Evolutionary conservation across 2,329 filamentous ascomycete species (phyloP), one percentile per base, ranked within the genome.

Genomic region (Xylaria polymorpha): DNA sequence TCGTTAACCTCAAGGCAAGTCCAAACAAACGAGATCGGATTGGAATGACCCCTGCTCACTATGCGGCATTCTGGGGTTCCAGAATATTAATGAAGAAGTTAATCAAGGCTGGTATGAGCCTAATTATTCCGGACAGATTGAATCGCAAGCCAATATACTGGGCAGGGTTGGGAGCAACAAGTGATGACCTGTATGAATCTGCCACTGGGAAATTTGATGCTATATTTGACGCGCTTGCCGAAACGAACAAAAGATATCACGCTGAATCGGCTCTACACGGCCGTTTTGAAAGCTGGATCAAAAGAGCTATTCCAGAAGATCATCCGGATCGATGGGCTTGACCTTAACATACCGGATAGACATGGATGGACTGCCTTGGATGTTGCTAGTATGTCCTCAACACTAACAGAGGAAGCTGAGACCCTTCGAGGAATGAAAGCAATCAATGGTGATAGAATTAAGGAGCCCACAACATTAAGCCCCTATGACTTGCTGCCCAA

Each of bases 21-120:
- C 25, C 25, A 29, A 29, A 51, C 14, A 18, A 18, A 29, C 14
- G 8, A 10, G 44, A 48, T 22, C 2, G 6, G 3, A 12, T 8
- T 29, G 25, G 10, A 51, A 32, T 32, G 48, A 51, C 48, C 22
- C 10, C 22, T 32, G 25, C 14, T 3, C 25, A 29, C 25, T 51
- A 51, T 32, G 48, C 48, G 25, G 48, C 48, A 32, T 51, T 32
- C 22, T 51, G 25, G 25, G 48, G 48, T 15, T 51, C 48, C 20
- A 10, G 3, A 3, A 18, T n/a, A 12, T 22, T 51, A 2, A 51
- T 51, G 6, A 29, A 51, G 5, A 32, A 51, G 25, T 22, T 32
- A 3, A 51, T 32, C 14, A 18, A 12, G 4, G 20, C 20, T 10
- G 44, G 20, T 12, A 9, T 48, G 12, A 3, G 32, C 48, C 12